These are phyloP conservation scores for Pleurotus eryngii DNA, from an alignment of 768 basidiomycete genomes.

Conservation along the genomic window DNA sequence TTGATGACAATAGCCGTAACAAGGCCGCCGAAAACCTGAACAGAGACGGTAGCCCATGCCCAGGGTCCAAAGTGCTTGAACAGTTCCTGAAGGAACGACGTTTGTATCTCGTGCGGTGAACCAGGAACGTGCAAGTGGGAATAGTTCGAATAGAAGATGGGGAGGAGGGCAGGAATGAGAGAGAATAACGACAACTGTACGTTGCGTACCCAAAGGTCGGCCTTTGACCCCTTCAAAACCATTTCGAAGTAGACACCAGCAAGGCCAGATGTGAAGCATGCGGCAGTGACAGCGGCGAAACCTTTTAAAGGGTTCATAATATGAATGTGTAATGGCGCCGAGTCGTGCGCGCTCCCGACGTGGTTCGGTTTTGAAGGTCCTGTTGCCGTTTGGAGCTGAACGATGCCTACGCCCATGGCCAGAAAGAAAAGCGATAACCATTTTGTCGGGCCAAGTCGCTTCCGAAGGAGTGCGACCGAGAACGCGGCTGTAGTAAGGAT, in stretches of 20 bases:
- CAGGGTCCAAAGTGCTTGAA: constrained; percentile 89
- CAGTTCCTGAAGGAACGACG: constrained; percentile 50
- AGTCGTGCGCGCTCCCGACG: constrained; percentile 71
- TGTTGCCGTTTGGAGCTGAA: constrained; percentile 78
- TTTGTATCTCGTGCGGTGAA: constrained; percentile 37
- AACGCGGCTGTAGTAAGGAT: constrained; percentile 95
- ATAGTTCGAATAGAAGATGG: constrained; percentile 54
- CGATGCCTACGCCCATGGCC: constrained; percentile 90
- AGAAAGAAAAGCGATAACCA: constrained; percentile 89
- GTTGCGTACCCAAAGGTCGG: constrained; percentile 89
- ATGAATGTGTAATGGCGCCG: constrained; percentile 54
- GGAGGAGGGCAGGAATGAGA: constrained; percentile 82
- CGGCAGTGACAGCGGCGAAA: constrained; percentile 77
- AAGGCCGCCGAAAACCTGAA: constrained; percentile 91
- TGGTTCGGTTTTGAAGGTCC: constrained; percentile 20
- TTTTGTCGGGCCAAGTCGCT: constrained; percentile 65
- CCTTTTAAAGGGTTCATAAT: constrained; percentile 82
- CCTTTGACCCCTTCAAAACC: constrained; percentile 80
- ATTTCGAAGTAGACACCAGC: constrained; percentile 95
- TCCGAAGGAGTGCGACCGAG: constrained; percentile 80
- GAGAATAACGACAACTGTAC: constrained; percentile 88
- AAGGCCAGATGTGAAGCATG: constrained; percentile 87
- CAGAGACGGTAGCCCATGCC: constrained; percentile 92
- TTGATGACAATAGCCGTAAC: constrained; percentile 96
- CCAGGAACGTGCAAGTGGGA: constrained; percentile 6